These are phyloP conservation scores for Zymoseptoria pseudotritici DNA, from an alignment of 2,329 filamentous ascomycete species.

Conservation along the genomic window DNA sequence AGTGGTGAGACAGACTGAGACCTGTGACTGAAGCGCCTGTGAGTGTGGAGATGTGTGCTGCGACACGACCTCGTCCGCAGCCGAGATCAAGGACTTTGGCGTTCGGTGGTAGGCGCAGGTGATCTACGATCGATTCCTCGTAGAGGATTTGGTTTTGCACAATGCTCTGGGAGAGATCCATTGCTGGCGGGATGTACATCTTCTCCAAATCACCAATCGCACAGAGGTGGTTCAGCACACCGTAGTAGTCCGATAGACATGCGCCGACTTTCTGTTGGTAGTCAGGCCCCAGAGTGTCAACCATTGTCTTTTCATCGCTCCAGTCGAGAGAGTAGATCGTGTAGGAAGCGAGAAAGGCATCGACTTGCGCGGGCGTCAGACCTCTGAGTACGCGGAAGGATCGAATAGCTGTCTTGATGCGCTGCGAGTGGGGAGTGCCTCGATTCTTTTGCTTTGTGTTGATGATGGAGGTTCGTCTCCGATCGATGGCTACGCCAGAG, in stretches of 20 bases:
- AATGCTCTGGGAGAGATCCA: conserved; percentile 17
- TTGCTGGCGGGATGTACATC: conserved; percentile 26
- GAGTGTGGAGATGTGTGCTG: conserved; percentile 23
- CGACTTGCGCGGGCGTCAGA: conserved; percentile 21
- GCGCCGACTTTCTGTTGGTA: conserved; percentile 23
- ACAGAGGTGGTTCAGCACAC: conserved; percentile 26
- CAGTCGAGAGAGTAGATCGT: conserved; percentile 26
- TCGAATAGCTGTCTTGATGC: conserved; percentile 20
- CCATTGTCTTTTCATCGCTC: conserved; percentile 23
- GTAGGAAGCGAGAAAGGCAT: conserved; percentile 25
- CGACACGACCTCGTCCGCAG: conserved; percentile 25
- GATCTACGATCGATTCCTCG: conserved; percentile 22
- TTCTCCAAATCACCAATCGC: conserved; percentile 26
- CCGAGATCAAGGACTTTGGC: conserved; percentile 24
- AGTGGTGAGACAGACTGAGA: conserved; percentile 5
- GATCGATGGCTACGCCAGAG: not conserved
- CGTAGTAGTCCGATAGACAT: conserved; percentile 24
- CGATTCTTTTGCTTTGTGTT: conserved; percentile 6
- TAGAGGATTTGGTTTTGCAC: conserved; percentile 23
- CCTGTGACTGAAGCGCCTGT: conserved; percentile 22
- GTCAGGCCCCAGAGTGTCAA: conserved; percentile 20
- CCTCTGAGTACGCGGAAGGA: conserved; percentile 20
- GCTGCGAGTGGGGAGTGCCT: conserved; percentile 10
- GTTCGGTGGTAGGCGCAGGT: conserved; percentile 20
- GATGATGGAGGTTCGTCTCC: not conserved